Conservation (phyloP, 1,284 basidiomycete species). For the Trametes polyzona region DNA sequence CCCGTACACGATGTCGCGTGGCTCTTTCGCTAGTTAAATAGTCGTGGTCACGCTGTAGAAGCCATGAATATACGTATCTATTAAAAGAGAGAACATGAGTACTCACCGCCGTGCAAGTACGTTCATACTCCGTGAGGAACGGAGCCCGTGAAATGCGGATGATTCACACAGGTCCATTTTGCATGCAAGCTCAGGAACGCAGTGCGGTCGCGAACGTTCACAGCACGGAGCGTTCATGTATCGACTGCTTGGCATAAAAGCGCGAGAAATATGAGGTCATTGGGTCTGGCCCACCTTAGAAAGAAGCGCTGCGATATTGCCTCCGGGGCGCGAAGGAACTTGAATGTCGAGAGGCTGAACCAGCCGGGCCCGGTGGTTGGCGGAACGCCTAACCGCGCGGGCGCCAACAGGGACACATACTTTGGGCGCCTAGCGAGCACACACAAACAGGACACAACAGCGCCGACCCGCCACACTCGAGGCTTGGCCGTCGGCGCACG, state of each 20-base stretch:
- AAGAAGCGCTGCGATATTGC: too few relatives aligned
- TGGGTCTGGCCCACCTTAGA: too few relatives aligned
- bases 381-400: too few relatives aligned
- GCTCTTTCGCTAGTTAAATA: not conserved
- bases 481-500: not conserved
- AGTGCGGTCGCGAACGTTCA: not conserved
- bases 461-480: conserved; percentile 9
- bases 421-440: not conserved
- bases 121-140: not conserved
- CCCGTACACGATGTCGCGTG: not conserved
- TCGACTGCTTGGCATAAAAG: too few relatives aligned
- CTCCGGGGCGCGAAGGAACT: too few relatives aligned
- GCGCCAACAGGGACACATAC: not conserved
- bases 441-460: conserved; percentile 14
- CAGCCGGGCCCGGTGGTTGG: too few relatives aligned
- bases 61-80: not conserved
- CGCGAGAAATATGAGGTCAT: too few relatives aligned
- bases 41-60: not conserved
- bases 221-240: not conserved
- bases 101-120: not conserved
- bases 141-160: not conserved
- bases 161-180: conserved; percentile 1
- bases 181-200: conserved; percentile 6
- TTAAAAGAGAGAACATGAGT: not conserved
- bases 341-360: too few relatives aligned